phyloP scores from a whole-genome alignment of 1,284 basidiomycete genomes.

The Leccinum subspadiceum region DNA sequence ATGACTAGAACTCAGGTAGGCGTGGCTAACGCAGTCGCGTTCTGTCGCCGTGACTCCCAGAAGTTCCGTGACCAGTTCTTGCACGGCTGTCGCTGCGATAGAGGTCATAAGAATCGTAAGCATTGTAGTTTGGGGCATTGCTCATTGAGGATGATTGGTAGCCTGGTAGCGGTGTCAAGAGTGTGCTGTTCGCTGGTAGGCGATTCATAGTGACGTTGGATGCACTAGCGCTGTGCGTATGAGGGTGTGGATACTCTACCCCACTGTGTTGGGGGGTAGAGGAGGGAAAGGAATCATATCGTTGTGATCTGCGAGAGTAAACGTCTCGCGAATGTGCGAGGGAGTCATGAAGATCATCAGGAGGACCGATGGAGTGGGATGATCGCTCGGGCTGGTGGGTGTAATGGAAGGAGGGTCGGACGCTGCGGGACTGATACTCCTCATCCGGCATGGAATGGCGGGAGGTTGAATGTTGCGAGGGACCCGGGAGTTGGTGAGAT shows the following conservation, averaged over 20 bases:
- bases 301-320: constrained; percentile 30
- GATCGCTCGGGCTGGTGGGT: constrained; percentile 20
- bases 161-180: constrained; percentile 49
- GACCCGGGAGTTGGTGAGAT: constrained; percentile 19
- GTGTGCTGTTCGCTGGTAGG: constrained; percentile 48
- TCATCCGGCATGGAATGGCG: constrained; percentile 20
- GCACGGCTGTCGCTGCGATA: constrained; percentile 23
- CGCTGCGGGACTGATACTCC: constrained; percentile 19
- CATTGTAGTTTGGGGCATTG: constrained; percentile 7
- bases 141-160: constrained; percentile 33
- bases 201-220: constrained; percentile 23
- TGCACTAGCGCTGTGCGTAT: constrained; percentile 11
- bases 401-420: constrained; percentile 19
- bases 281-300: constrained; percentile 24
- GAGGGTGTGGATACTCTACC: constrained; percentile 16
- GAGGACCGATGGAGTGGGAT: constrained; percentile 4
- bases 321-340: constrained; percentile 18
- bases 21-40: constrained; percentile 25
- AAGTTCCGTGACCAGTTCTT: constrained; percentile 19
- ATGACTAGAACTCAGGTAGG: constrained; percentile 9
- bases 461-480: constrained; percentile 22
- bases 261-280: constrained; percentile 17
- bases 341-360: constrained; percentile 23
- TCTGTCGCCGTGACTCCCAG: constrained; percentile 24
- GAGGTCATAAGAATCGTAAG: constrained; percentile 21